A percentile compares a stretch with the other conserved stretches of the same genome.
phyloP scores from a whole-genome alignment of 2,329 filamentous ascomycete species.

The Penicillium oxalicum region DNA sequence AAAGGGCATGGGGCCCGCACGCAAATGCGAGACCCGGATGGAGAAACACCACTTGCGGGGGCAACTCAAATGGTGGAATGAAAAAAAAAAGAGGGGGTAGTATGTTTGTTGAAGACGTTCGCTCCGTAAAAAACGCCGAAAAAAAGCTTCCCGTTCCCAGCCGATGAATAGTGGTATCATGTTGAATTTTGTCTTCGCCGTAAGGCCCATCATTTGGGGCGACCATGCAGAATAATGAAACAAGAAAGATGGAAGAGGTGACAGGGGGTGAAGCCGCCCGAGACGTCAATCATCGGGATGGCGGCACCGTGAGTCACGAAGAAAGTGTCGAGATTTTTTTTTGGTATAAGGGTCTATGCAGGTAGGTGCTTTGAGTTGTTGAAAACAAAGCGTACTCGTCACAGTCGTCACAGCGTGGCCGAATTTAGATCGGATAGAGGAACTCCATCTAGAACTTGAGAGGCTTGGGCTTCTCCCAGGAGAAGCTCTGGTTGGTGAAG shows the following conservation, averaged over 20 bases:
- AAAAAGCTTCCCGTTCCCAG: constrained; percentile 33
- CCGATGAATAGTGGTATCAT: constrained; percentile 44
- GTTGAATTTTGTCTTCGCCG: constrained; percentile 43
- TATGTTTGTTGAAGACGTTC: constrained; percentile 39
- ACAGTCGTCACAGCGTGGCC: constrained; percentile 37
- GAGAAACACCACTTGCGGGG: constrained; percentile 5
- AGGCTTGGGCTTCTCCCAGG: constrained; percentile 95
- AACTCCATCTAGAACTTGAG: constrained; percentile 70
- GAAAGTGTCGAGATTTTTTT: constrained; percentile 22
- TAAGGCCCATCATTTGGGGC: constrained; percentile 30
- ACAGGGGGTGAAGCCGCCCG: constrained; percentile 15
- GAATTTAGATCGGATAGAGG: constrained; percentile 13
- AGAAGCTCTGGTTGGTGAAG: constrained; percentile 97
- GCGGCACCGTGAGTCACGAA: constrained; percentile 14
- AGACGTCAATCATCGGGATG: neutral
- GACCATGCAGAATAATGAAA: constrained; percentile 37
- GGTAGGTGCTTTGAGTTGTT: constrained; percentile 46
- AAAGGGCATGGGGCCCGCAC: neutral
- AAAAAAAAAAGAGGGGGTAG: constrained; percentile 8
- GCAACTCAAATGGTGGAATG: constrained; percentile 13
- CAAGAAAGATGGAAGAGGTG: constrained; percentile 16
- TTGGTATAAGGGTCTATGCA: constrained; percentile 34
- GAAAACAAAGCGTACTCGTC: constrained; percentile 46
- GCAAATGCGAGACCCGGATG: constrained; percentile 2
- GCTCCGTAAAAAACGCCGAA: constrained; percentile 37